Evolutionary conservation across 2,329 filamentous ascomycete species (phyloP), one percentile per base, ranked within the genome.

Genomic region (Berkeleyomyces rouxiae): DNA sequence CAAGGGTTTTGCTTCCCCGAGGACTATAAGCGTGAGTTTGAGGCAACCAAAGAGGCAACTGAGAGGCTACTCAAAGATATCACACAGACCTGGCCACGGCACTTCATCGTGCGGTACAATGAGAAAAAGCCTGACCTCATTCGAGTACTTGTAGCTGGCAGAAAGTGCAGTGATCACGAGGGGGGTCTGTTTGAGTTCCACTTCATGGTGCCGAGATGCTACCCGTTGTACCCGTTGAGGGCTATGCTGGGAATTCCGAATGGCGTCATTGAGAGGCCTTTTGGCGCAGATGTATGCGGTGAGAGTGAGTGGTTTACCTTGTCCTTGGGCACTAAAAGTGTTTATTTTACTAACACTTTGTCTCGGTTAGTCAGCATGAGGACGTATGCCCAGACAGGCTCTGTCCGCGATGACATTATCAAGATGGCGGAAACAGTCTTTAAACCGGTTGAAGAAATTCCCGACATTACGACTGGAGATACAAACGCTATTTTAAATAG

Each of bases 101-200:
- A 55, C 33, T 55, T 55, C n/a, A 55, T 55, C 16, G 11, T 55
- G 31, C 51, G 51, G 33, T 55, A 55, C 31, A 55, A 55, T 13
- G 33, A 55, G 51, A 7, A 55, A 36, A 55, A 55, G 51, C 51
- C 51, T 9, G 51, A 55, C 33, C 33, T 55, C 10, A 55, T 55
- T 13, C 51, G 51, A 7, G 51, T 55, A 13, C 51, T 55, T 37
- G 33, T 55, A 13, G 31, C 51, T n/a, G 51, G 51, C n/a, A 55
- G 51, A 9, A 55, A 55, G 36, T 55, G 51, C n/a, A 55, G 51
- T 11, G 51, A 55, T 36, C 51, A 55, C 6, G 51, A 55, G 39
- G 51, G 51, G 7, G 51, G 51, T 6, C 51, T 55, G 51, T 55
- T 55, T 55, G 51, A 55, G 51, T 55, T 55, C 51, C 51, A 55